phyloP scores from a whole-genome alignment of 139 green algal species.

The Chlorella sp. region DNA sequence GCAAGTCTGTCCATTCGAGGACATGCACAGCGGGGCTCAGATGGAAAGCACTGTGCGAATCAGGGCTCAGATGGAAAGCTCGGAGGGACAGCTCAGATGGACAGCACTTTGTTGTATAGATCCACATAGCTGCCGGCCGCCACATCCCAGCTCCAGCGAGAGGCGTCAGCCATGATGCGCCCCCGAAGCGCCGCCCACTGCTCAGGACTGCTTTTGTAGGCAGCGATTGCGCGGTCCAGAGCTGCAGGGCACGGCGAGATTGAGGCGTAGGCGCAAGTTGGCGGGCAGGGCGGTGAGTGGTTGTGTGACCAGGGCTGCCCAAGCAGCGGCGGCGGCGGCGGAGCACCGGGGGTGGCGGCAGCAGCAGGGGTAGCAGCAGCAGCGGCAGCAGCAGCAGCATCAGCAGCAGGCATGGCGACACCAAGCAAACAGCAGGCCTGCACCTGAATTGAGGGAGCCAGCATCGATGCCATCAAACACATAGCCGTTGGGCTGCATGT shows the following conservation, averaged over 20 bases:
- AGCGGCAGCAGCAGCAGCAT: neutral
- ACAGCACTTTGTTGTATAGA: conserved; percentile 39
- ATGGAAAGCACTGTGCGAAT: too few species aligned
- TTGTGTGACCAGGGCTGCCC: too few species aligned
- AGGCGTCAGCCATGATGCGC: conserved; percentile 42
- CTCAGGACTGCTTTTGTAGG: conserved; percentile 31
- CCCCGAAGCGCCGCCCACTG: conserved; percentile 33
- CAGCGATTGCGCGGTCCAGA: conserved; percentile 68
- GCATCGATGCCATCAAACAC: conserved; percentile 91
- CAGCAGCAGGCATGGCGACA: neutral
- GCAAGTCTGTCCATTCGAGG: too few species aligned
- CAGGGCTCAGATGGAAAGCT: too few species aligned
- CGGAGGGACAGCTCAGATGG: neutral
- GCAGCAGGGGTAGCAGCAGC: too few species aligned
- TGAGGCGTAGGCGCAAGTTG: neutral
- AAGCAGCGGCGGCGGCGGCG: too few species aligned
- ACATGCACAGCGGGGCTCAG: too few species aligned
- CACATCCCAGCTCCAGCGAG: conserved; percentile 48
- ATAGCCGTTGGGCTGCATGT: conserved; percentile 76
- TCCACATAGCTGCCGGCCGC: conserved; percentile 45
- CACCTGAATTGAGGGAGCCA: conserved; percentile 55
- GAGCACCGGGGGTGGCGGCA: too few species aligned
- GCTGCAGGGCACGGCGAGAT: conserved; percentile 32
- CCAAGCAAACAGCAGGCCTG: neutral
- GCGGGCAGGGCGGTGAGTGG: neutral